Base-by-base conservation (phyloP, 23 red algal genomes). In the Gracilaria domingensis region DNA sequence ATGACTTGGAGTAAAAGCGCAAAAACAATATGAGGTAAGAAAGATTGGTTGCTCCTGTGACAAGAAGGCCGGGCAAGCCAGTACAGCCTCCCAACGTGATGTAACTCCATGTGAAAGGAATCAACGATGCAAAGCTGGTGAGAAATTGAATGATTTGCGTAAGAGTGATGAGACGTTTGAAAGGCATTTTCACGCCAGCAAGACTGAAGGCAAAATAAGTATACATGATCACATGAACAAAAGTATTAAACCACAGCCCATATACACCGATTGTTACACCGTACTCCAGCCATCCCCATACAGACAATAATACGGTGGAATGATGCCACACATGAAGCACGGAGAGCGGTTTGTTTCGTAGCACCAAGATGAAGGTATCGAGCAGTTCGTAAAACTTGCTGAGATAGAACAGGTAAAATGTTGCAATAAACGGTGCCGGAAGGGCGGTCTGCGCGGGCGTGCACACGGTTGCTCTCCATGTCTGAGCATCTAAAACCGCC, bases 241-340 rank as follows among this genome's bases (percentile, higher is more conserved):
- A 71, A 9, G 97, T 95, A 66, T 99, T 99, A 58, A 96, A 94
- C 53, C 86, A 87, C 67, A 99, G 93, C 32, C 97, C 97, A 58
- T 95, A 89, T 4, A 66, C 78, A 36, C 83, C 89, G 81, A 96
- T 61, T 39, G 83, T 82, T 12, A 96, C 59, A 73, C 65, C 78
- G 67, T 82, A 96, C 38, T 92, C 69, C 13, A 96, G 35, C 97
- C 97, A 99, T 12, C 56, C 59, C 90, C 91, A 99, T 24, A 95
- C 89, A 58, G 94, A 92, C 36, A 90, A 39, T 11, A 96, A 80
- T 12, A 99, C 97, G 38, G 94, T 93, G 29, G 69, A 59, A 65
- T 99, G 97, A 59, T 99, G 97, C 94, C 93, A 99, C 21, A 96
- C 84, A 69, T 99, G 97, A 12, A 99, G 93, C 21, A 94, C 53